A percentile compares a stretch with the other conserved stretches of the same genome.
Evolutionary conservation across 1,284 basidiomycete species (phyloP).

Genomic region (Moesziomyces antarcticus): DNA sequence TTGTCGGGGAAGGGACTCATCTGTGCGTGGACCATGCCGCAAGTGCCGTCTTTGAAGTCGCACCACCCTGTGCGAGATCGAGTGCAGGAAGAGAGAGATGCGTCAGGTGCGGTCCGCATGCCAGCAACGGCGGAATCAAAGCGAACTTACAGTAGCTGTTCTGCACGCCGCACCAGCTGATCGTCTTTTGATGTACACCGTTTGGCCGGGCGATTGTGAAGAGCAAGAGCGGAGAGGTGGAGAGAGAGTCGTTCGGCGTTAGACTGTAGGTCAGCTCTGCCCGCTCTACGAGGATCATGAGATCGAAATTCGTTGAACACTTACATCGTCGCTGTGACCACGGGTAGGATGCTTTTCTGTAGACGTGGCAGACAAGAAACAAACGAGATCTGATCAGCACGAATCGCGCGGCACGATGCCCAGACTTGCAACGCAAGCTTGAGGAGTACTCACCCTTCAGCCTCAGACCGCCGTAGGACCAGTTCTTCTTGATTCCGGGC

Average conservation of each 20-base stretch:
- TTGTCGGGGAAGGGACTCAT: conserved; percentile 27
- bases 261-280: not conserved
- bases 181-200: not conserved
- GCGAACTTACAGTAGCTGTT: conserved; percentile 13
- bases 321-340: conserved; percentile 19
- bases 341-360: conserved; percentile 20
- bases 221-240: too few species aligned
- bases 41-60: conserved; percentile 24
- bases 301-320: not conserved
- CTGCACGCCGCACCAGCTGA: conserved; percentile 24
- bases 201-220: not conserved
- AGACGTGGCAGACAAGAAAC: not conserved
- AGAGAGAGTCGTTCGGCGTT: not conserved
- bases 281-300: not conserved
- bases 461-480: conserved; percentile 21
- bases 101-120: not conserved
- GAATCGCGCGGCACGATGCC: not conserved
- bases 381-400: not conserved
- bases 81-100: not conserved
- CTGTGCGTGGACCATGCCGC: conserved; percentile 22
- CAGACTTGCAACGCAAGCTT: too few species aligned
- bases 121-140: not conserved
- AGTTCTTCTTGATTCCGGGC: conserved; percentile 21
- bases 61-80: conserved; percentile 6
- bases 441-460: not conserved